Conservation (phyloP, 257 asterid genomes). For the Solanum megistacrolobum region DNA sequence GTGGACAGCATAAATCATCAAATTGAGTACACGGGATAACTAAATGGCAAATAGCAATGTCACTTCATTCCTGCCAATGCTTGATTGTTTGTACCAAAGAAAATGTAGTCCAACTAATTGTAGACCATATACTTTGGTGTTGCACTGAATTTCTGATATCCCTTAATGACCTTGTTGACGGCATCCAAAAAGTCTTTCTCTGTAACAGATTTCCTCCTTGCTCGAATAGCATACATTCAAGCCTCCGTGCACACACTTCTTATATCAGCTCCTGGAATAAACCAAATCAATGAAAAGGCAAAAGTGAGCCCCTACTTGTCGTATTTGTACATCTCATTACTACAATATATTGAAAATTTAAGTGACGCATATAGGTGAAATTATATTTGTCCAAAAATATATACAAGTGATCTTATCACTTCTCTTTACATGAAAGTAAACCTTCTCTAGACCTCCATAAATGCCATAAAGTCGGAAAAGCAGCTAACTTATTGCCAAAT, state of each 20-base stretch:
- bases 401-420: not conserved
- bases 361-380: not conserved
- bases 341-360: not conserved
- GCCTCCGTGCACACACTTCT: conserved; percentile 95
- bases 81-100: not conserved
- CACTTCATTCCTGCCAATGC: not conserved
- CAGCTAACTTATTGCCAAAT: not conserved
- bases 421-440: not conserved
- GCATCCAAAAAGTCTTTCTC: conserved; percentile 94
- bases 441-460: not conserved
- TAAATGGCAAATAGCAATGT: not conserved
- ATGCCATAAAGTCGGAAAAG: not conserved
- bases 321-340: not conserved
- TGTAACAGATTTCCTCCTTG: conserved; percentile 78
- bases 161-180: conserved; percentile 87
- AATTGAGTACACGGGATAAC: not conserved
- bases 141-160: conserved; percentile 89
- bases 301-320: not conserved
- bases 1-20: not conserved
- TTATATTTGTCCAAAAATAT: not conserved
- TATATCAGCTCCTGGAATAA: conserved; percentile 66
- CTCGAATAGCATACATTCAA: conserved; percentile 86
- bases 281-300: not conserved
- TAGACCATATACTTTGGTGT: conserved; percentile 94
- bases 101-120: conserved; percentile 25